Evolutionary conservation across 2,329 filamentous ascomycete species (phyloP), one percentile per base, ranked within the genome.

Genomic region (Colletotrichum trifolii): DNA sequence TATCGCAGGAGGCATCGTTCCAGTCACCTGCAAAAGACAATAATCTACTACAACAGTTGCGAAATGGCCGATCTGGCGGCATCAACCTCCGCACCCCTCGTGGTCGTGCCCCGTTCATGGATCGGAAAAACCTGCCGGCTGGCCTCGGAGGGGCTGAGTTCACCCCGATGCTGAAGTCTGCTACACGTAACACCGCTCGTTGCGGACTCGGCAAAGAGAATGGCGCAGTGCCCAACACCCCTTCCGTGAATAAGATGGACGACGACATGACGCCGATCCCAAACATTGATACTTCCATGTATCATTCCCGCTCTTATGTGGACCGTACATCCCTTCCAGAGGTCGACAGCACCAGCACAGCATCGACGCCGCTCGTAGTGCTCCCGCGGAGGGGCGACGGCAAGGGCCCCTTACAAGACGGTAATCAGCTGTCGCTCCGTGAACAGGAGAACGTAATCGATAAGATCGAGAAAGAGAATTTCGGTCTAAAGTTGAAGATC

Each of bases 381-480:
- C 80, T 93, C 39, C 86, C 89, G 6, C 86, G 90, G 62, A 85
- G 86, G 66, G 84, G 84, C 56, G 87, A 85, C 49, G 85, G 84
- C 57, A 89, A 88, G 57, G 90, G 89, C 1, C 87, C 92, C 5
- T 78, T 97, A 42, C 90, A 94, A 67, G 91, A 96, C 71, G 94
- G 94, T 17, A 97, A 97, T 71, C 91, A 96, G 74, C 85, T 97
- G 71, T 97, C 96, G 1, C 79, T 99, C 63, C 90, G 94, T 67
- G 96, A 99, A 75, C 96, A 99, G 77, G 96, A 98, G 78, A 94
- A 93, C 71, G 91, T 96, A 70, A 95, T 99, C 71, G 93, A 97
- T 79, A 92, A 92, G 74, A 95, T 99, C 71, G 94, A 97, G 75
- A 99, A 99, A 81, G 96, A 98, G 74, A 99, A 99, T 74, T 99